Base-by-base conservation (phyloP, 2,329 filamentous ascomycete genomes). In the Paramyrothecium sp. region DNA sequence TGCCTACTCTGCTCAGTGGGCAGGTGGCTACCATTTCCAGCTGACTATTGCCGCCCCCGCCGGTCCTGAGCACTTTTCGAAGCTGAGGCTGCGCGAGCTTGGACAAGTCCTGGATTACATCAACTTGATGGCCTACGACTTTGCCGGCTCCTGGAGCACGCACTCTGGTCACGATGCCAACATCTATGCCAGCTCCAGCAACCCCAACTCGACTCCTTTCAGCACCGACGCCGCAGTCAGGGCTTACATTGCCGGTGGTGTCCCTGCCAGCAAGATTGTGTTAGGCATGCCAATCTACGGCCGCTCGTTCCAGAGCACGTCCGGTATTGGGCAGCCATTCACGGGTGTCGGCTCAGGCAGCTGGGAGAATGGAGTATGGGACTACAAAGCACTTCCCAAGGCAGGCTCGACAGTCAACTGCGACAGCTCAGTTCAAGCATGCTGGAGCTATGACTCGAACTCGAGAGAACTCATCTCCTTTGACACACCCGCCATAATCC, bases 71-170 rank as follows among this genome's bases (percentile, higher is more conserved):
- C 75, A 85, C 63, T 85, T 82, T 68, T 69, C 74, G 7, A 74
- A 73, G 54, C 67, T 87, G 56, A 74, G 80, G 54, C 71, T 87
- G 33, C 59, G 61, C 16, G 72, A 73, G 3, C 79, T 86, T 70
- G 77, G 80, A 38, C 55, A 70, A 21, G 71, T 80, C 12, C 69
- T 87, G 21, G 85, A 87, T 69, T 78, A 78, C 61, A 77, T 85
- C 71, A 84, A 87, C 70, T 74, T 90, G n/a, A 92, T 92, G 88
- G 85, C 87, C 3, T 93, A 92, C 69, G 89, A 93, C 74, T 92
- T 77, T 69, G 81, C 89, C 5, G 90, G 90, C n/a, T 84, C 83
- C 16, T 96, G 89, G 88, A 83, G 86, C 63, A 73, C 74, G 7
- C 70, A 69, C 3, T 77, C 87, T 1, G 89, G 86, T 1, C 90